Conservation (phyloP, 371 early-diverging fungal genomes). For the Apophysomyces trapeziformis region DNA sequence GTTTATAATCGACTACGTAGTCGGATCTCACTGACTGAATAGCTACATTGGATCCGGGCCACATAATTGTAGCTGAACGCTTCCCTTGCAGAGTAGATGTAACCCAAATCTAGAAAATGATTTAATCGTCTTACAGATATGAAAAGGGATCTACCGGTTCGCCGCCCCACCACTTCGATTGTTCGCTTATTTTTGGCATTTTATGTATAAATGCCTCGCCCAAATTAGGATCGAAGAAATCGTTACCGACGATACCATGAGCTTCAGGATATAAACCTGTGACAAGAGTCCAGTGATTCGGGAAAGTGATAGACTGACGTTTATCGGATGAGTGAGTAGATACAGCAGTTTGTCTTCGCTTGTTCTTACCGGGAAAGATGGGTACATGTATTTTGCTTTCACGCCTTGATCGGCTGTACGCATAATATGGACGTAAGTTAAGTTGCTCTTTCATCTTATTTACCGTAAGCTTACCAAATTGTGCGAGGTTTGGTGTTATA, state of each 20-base stretch:
- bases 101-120: slow-evolving; percentile 78
- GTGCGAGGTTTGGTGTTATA: slow-evolving; percentile 69
- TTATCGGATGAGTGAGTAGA: neutral
- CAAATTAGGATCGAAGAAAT: slow-evolving; percentile 78
- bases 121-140: neutral
- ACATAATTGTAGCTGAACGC: slow-evolving; percentile 79
- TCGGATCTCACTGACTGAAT: slow-evolving; percentile 64
- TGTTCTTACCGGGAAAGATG: slow-evolving; percentile 71
- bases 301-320: slow-evolving; percentile 78
- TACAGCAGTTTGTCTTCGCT: neutral
- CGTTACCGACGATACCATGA: slow-evolving; percentile 94
- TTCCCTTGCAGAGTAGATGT: slow-evolving; percentile 75
- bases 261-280: slow-evolving; percentile 92
- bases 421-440: slow-evolving; percentile 1
- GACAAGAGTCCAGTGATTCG: slow-evolving; percentile 92
- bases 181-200: slow-evolving; percentile 54
- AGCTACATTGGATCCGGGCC: slow-evolving; percentile 84
- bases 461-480: slow-evolving; percentile 52
- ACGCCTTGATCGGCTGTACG: slow-evolving; percentile 50
- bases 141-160: slow-evolving; percentile 69
- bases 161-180: slow-evolving; percentile 87
- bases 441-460: neutral
- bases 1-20: slow-evolving; percentile 63
- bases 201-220: slow-evolving; percentile 82
- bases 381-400: slow-evolving; percentile 69